Base-by-base conservation (phyloP, 805 yeast species). In the Candida nitratophila region DNA sequence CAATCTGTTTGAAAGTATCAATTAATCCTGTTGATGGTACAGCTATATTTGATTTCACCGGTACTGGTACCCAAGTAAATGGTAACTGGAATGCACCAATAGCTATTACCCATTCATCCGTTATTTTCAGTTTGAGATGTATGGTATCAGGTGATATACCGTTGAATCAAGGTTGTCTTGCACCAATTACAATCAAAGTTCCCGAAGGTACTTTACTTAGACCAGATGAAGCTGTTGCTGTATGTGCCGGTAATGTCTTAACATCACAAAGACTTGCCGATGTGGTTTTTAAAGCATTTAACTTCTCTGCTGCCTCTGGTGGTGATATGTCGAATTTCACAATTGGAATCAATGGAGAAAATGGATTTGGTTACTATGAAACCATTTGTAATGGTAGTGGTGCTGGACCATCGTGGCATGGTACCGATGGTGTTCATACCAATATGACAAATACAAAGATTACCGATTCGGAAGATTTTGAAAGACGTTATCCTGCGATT, bases 241-340 rank as follows among this genome's bases (percentile, higher is more conserved):
- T 74, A 4, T 57, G 61, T 46, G 64, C 63, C 39, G 79, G 78
- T 22, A 75, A 74, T 50, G 77, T 74, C 46, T 74, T 73, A 53
- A 74, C 80, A 15, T 68, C 79, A 1, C 81, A 76, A 55, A 68
- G 79, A 59, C 68, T 73, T 43, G 72, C 74, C 2, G 80, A 74
- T 51, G 74, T 70, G 20, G 63, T 76, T 43, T 63, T 76, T 50
- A 73, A 71, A 49, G 78, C 81, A 2, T 76, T 76, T 54, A 70
- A 70, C 47, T 74, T 74, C 14, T 70, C 74, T 19, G 79, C 80
- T 27, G 80, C 76, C 21, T 73, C 79, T 30, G 78, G 74, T 53
- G 79, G 80, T 21, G 73, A 77, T 44, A 72, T 76, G 61, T 74
- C 74, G 52, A 74, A 74, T 52, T 70, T 76, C 50, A 74, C 77